Evolutionary conservation across 345 rosid species (phyloP).

Genomic region (Nephelium lappaceum): DNA sequence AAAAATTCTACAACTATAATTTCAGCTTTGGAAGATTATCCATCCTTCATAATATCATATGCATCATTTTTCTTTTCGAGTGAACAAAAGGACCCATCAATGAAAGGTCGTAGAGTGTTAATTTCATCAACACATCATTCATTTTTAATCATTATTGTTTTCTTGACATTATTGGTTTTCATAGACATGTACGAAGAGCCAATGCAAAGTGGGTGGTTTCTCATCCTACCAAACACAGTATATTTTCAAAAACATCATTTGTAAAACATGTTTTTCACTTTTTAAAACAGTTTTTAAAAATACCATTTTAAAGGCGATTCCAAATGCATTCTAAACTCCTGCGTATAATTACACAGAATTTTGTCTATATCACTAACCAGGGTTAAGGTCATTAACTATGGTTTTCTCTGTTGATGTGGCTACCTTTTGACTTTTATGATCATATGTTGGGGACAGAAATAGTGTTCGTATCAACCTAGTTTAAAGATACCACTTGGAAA

Average conservation of each 20-base stretch:
- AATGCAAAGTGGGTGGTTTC: conserved; percentile 12
- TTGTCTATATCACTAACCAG: not conserved
- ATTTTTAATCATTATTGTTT: conserved; percentile 12
- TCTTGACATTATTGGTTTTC: conserved; percentile 10
- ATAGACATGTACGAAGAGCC: not conserved
- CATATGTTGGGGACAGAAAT: not conserved
- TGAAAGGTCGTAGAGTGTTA: not conserved
- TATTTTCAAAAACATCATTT: too few relatives aligned
- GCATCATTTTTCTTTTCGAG: not conserved
- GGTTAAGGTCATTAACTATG: too few relatives aligned
- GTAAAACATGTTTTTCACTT: too few relatives aligned
- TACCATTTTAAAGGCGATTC: too few relatives aligned
- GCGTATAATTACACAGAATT: not conserved
- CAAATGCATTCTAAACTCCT: too few relatives aligned
- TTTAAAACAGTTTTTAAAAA: too few relatives aligned
- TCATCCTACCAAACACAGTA: too few relatives aligned
- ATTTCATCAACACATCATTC: not conserved
- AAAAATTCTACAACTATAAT: conserved; percentile 34
- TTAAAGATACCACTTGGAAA: too few relatives aligned
- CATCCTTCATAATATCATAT: conserved; percentile 4
- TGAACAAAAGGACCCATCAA: not conserved
- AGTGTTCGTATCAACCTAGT: too few relatives aligned
- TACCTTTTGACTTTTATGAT: not conserved
- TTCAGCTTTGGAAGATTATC: conserved; percentile 26
- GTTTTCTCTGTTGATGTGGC: not conserved